Base-by-base conservation (phyloP, 352 stramenopile species). In the Phytophthora sojae region DNA sequence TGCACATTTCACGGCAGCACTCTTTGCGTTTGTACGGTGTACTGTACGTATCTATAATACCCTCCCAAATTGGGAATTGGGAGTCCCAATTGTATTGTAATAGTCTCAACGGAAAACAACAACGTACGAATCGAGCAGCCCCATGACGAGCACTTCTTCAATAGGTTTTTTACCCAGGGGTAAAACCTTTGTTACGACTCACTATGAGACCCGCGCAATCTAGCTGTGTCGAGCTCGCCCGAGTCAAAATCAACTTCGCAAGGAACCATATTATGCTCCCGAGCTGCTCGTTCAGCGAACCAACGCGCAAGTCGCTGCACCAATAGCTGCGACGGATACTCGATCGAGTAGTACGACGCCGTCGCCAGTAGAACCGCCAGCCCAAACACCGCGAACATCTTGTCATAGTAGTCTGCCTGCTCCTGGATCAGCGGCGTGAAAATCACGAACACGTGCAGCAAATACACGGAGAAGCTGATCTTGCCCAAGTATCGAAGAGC, bases 371-470 rank as follows among this genome's bases (percentile, higher is more conserved):
- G 19, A 32, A 57, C 17, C n/a, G 57, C 29, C 44, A 64, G n/a
- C 8, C 42, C 57, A 44, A 63, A 56, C 3, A 63, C 44, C 4
- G 57, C 8, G 23, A 64, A 49, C 29, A 30, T 57, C 45, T 57
- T 56, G 58, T 64, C 45, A n/a, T 57, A 64, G 29, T 57, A 50
- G 4, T 50, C 51, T 3, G 19, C 39, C 19, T 64, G 6, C 29
- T 64, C 25, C 6, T 45, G 39, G 30, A 61, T 60, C 9, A 30
- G 14, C 17, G 61, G 61, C 8, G 47, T 62, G 32, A 42, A 58
- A 26, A 74, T 52, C 55, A 88, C 77, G 23, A 85, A 87, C 19
- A 57, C 76, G 30, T 82, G 75, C 11, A 80, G 53, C 58, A 82
- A n/a, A n/a, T n/a, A n/a, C n/a, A n/a, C n/a, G n/a, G n/a, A n/a